Evolutionary conservation across 179 eudicot genomes (phyloP), one percentile per base, ranked within the genome.

Genomic region (Gypsophila paniculata): DNA sequence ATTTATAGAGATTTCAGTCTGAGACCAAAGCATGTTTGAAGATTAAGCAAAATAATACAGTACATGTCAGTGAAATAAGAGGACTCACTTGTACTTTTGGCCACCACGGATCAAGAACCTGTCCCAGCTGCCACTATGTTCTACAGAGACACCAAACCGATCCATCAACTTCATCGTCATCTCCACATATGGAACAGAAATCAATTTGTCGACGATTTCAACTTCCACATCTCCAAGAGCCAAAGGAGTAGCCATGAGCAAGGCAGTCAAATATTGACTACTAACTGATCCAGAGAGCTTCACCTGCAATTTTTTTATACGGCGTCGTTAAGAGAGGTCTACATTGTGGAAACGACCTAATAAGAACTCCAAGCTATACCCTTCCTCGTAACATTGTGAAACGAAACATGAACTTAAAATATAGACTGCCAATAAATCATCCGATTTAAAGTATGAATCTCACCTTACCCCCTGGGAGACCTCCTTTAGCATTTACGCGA

Each of bases 161-260:
- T 91, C 91, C 99, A 94, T 94, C 75, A 91, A 82, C 80, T 91
- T 94, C 23, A 94, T 69, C 22, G 99, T 94, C 99, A 94, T 94
- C 87, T 94, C 97, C 68, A 94, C 99, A 83, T 94, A 94, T 19
- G 99, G 99, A 68, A 94, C 82, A 34, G 99, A 94, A 68, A 94
- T 94, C 79, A 94, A 78, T 78, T 91, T 94, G 76, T 94, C 99
- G 34, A 91, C 71, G 38, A 94, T 94, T 86, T 91, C 96, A 78
- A 94, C 80, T 76, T 94, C 99, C 54, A 94, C 91, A 23, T 91
- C 96, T 81, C 93, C 97, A n/a, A 88, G 83, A 78, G 91, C 93
- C 57, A 94, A 77, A 63, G 99, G 99, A 82, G 96, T 90, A 36
- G 96, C 97, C 97, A 94, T 91, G 68, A 94, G 96, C 73, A 94